These are phyloP conservation scores for Nicotiana knightiana DNA, from an alignment of 257 asterid genomes.

Conservation along the genomic window DNA sequence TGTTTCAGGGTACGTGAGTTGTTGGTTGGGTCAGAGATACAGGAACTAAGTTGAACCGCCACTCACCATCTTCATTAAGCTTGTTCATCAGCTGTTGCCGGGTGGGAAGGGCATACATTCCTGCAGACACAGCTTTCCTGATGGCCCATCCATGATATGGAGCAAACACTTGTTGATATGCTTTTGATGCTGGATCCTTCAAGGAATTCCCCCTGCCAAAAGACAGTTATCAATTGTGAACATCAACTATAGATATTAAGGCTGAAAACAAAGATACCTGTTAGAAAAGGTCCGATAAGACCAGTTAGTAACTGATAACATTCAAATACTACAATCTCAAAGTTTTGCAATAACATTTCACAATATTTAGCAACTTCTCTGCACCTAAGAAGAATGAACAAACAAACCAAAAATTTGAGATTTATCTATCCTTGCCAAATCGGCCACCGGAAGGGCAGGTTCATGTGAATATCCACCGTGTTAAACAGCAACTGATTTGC, in stretches of 20 bases:
- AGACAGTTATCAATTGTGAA: conserved; percentile 4
- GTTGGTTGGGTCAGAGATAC: neutral
- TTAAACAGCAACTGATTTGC: neutral
- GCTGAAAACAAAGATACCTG: neutral
- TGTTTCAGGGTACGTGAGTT: neutral
- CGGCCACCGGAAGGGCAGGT: neutral
- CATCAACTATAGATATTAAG: neutral
- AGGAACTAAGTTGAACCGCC: conserved; percentile 8
- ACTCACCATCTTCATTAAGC: conserved; percentile 90
- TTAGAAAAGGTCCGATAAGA: neutral
- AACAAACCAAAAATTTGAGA: neutral
- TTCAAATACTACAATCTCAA: neutral
- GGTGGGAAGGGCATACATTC: conserved; percentile 94
- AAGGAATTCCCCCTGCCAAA: conserved; percentile 58
- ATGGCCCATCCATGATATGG: conserved; percentile 94
- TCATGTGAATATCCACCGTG: neutral
- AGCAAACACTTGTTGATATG: conserved; percentile 83
- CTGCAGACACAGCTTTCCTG: conserved; percentile 82
- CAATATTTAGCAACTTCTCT: neutral
- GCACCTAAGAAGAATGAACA: neutral
- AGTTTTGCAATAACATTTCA: neutral
- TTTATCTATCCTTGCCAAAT: neutral
- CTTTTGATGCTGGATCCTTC: conserved; percentile 81
- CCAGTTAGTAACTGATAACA: neutral
- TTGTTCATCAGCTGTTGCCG: conserved; percentile 68